These are phyloP conservation scores for Phytophthora palmivora DNA, from an alignment of 352 stramenopile species.

Conservation along the genomic window DNA sequence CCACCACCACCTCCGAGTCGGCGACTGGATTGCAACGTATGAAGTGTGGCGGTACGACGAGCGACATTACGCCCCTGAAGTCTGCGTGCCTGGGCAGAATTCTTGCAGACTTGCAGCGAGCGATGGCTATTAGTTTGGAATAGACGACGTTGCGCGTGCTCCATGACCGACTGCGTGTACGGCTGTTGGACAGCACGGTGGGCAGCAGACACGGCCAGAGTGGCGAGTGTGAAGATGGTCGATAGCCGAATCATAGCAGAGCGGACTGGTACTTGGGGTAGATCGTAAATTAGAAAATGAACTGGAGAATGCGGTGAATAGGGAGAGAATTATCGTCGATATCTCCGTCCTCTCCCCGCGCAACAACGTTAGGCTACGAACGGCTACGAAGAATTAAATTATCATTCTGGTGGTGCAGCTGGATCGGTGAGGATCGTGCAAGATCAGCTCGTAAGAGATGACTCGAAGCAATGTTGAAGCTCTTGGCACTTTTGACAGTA, in stretches of 20 bases:
- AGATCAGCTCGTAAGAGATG: conserved; percentile 19
- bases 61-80: conserved; percentile 20
- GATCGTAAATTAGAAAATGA: conserved; percentile 31
- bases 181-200: conserved; percentile 19
- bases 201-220: conserved; percentile 7
- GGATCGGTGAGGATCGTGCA: conserved; percentile 23
- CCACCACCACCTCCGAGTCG: conserved; percentile 24
- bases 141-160: conserved; percentile 20
- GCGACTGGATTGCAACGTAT: conserved; percentile 14
- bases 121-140: conserved; percentile 28
- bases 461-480: conserved; percentile 14
- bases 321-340: conserved; percentile 10
- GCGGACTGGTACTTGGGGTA: neutral
- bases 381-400: conserved; percentile 5
- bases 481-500: neutral
- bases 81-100: conserved; percentile 22
- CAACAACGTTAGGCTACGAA: neutral
- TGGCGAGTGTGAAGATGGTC: conserved; percentile 19
- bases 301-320: neutral
- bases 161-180: conserved; percentile 15
- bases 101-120: conserved; percentile 22
- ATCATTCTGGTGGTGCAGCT: conserved; percentile 32
- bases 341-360: too few relatives aligned
- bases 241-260: conserved; percentile 11
- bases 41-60: conserved; percentile 10